Evolutionary conservation across 2,329 filamentous ascomycete genomes (phyloP), one percentile per base, ranked within the genome.

Genomic region (Ascochyta lentis): DNA sequence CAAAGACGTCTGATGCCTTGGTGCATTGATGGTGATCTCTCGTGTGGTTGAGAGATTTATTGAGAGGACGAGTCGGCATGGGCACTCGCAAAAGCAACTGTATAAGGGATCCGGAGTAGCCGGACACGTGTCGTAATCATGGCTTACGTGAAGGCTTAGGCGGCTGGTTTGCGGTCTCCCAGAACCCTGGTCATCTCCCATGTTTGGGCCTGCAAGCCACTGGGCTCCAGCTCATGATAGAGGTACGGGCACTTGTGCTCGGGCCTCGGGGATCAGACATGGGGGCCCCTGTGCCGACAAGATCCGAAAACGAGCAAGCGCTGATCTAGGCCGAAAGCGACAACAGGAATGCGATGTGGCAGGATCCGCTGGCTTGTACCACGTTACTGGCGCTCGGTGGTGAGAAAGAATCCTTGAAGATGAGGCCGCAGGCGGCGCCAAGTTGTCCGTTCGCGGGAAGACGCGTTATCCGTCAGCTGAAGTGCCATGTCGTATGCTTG

Each of bases 321-420:
- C 54, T 61, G 56, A 63, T 62, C 60, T 43, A 64, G 54, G 55
- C 52, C 48, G 39, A 50, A 41, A 49, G 43, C 43, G 49, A 54
- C 37, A 53, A 56, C 54, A 54, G 52, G 56, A 61, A 62, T 59
- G 49, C 46, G 39, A 57, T 57, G 49, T 45, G 49, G 62, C 60
- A 58, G 61, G 55, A 55, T 45, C 49, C 41, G 54, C 47, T 60
- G 59, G 59, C 61, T 61, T 60, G 59, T 61, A 62, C 60, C 63
- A 64, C 56, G 55, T 59, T 64, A 58, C 54, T 56, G 59, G 65
- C 50, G 49, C 55, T 57, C 59, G 57, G 58, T 64, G 59, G 59
- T 56, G 42, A 56, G 63, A 48, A 50, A 27, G 49, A 49, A 59
- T 66, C 60, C 62, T 56, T 60, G 60, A 51, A 37, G 52, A 44